These are phyloP conservation scores for Oryza meyeriana DNA, from an alignment of 176 grass and related monocot genomes.

Conservation along the genomic window DNA sequence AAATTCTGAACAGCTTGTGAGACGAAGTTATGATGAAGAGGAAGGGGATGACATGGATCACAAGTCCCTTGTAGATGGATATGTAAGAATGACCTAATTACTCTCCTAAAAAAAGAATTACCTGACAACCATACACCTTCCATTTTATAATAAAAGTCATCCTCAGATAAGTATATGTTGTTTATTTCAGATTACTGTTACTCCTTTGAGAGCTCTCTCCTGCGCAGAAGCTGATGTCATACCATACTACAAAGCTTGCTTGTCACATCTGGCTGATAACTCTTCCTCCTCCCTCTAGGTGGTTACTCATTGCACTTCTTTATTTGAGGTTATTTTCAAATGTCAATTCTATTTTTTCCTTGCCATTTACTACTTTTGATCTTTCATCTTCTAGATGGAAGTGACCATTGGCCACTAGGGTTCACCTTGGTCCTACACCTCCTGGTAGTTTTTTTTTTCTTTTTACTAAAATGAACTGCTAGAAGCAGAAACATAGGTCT, in stretches of 20 bases:
- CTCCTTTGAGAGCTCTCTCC: slow-evolving; percentile 69
- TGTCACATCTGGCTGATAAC: slow-evolving; percentile 33
- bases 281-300: not conserved
- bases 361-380: not conserved
- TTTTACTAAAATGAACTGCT: not conserved
- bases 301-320: not conserved
- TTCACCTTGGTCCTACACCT: not conserved
- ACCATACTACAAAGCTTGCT: slow-evolving; percentile 66
- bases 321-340: not conserved
- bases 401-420: not conserved
- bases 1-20: slow-evolving; percentile 42
- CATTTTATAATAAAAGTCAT: not conserved
- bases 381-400: not conserved
- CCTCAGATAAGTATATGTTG: slow-evolving; percentile 22
- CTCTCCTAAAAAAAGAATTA: slow-evolving; percentile 25
- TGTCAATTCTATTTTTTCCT: not conserved
- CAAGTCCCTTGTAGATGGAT: slow-evolving; percentile 73
- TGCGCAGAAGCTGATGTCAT: slow-evolving; percentile 56
- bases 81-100: slow-evolving; percentile 57
- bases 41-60: slow-evolving; percentile 66
- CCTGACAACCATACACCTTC: slow-evolving; percentile 6
- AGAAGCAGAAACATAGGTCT: not conserved
- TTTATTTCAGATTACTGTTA: slow-evolving; percentile 84
- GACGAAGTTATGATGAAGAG: slow-evolving; percentile 34
- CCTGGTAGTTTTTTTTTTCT: not conserved